A percentile compares a stretch with the other conserved stretches of the same genome.
phyloP scores from a whole-genome alignment of 139 green algal species.

The Chlamydomonas urium region DNA sequence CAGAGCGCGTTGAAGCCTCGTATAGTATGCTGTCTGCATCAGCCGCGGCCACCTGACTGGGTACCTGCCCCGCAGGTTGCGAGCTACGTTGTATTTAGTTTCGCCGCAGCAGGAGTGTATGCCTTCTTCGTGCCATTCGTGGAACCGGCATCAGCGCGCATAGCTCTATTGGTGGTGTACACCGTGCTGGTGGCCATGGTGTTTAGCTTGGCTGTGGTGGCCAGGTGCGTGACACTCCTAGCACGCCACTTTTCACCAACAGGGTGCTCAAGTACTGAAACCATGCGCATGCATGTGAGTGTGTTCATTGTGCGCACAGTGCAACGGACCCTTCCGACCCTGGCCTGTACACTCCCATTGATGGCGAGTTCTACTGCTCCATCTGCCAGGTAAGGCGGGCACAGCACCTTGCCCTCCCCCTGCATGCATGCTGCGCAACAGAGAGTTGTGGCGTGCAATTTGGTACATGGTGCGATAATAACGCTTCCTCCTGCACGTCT shows the following conservation, averaged over 20 bases:
- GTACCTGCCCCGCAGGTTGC: not conserved
- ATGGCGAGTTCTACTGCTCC: not conserved
- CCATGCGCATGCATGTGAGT: not conserved
- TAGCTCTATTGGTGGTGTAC: not conserved
- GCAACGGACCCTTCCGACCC: conserved; percentile 5
- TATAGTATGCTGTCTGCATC: not conserved
- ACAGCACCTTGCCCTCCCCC: not conserved
- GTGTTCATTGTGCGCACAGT: not conserved
- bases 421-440: not conserved
- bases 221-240: not conserved
- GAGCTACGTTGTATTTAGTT: not conserved
- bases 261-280: not conserved
- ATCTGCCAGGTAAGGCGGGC: conserved; percentile 5
- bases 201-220: not conserved
- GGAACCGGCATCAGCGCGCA: not conserved
- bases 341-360: not conserved
- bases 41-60: not conserved
- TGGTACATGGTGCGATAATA: too few species aligned
- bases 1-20: not conserved
- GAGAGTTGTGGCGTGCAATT: too few species aligned
- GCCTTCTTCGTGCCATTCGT: conserved; percentile 12
- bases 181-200: not conserved
- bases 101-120: not conserved
- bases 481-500: too few species aligned
- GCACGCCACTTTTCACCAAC: not conserved